These are phyloP conservation scores for Acephala macrosclerotiorum DNA, from an alignment of 2,329 filamentous ascomycete genomes.

Conservation along the genomic window DNA sequence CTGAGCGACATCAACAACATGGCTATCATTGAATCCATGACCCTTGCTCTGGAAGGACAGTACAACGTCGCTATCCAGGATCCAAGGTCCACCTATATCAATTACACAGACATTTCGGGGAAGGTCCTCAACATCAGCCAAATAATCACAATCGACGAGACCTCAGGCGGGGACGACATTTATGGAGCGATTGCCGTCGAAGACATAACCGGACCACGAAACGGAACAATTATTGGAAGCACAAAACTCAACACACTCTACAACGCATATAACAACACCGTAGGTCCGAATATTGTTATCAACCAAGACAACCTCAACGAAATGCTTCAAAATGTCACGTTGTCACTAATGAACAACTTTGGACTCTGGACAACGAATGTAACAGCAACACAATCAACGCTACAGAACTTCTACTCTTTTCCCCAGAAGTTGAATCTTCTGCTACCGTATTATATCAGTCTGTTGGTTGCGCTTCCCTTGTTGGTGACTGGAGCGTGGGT, in stretches of 20 bases:
- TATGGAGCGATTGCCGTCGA: background rate
- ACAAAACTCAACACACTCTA: background rate
- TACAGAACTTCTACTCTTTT: slow-evolving; percentile 18
- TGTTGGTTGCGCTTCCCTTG: slow-evolving; percentile 7
- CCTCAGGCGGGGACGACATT: background rate
- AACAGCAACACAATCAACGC: background rate
- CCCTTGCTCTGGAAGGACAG: background rate
- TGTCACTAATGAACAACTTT: slow-evolving; percentile 12
- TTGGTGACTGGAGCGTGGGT: background rate
- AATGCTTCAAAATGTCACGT: slow-evolving; percentile 21
- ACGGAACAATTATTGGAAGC: slow-evolving; percentile 1
- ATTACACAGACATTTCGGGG: background rate
- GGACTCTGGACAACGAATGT: slow-evolving; percentile 13
- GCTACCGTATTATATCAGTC: slow-evolving; percentile 17
- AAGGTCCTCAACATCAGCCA: background rate
- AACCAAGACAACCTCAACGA: slow-evolving; percentile 21
- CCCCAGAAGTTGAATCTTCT: slow-evolving; percentile 7
- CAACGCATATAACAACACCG: background rate
- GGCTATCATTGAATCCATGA: slow-evolving; percentile 11
- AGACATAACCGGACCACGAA: background rate
- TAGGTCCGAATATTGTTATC: slow-evolving; percentile 3
- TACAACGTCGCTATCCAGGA: background rate
- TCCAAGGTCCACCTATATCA: background rate
- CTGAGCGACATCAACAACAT: slow-evolving; percentile 5
- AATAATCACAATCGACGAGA: background rate